Base-by-base conservation (phyloP, 176 grass and related monocot species). In the Ensete glaucum region DNA sequence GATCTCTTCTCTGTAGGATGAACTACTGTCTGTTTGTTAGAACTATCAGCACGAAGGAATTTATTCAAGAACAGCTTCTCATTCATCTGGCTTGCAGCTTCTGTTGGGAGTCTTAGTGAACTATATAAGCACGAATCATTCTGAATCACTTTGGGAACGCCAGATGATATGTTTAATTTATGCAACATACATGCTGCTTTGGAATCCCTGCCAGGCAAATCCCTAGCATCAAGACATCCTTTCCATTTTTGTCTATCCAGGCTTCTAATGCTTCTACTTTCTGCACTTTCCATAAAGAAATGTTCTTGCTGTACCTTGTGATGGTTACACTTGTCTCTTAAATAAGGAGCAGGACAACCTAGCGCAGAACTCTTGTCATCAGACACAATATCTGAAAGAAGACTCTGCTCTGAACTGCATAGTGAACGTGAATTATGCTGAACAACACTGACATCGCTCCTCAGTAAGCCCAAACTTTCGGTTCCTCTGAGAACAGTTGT, bases 251-350 rank as follows among this genome's bases (percentile, higher is more conserved):
- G 74, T 77, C 80, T 83, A 52, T 71, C 50, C 50, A 79, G 78
- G 76, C 24, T 81, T 85, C 85, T 81, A 69, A 83, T 76, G 75
- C 71, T 73, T 79, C 21, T 83, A 83, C 62, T 76, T 21, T 80
- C 70, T 81, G 64, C 75, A 76, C 77, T 73, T 22, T 20, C 70
- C 48, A 64, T 53, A 34, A 11, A 60, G 50, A 50, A 23, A 26
- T 26, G 73, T 51, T 26, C 59, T 29, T 55, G 11, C 54, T 69
- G n/a, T 52, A 54, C 59, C 73, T 64, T 58, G 65, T 62, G 21
- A 29, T 55, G 17, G 1, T 9, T 51, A 77, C 19, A 9, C 13
- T 72, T 85, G 23, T 24, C 76, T 88, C 62, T 78, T 65, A 26
- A 60, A 75, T 72, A 70, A 10, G 29, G 62, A 77, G 54, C 76